Evolutionary conservation across 345 rosid genomes (phyloP), one percentile per base, ranked within the genome.

Genomic region (Erucastrum elatum): DNA sequence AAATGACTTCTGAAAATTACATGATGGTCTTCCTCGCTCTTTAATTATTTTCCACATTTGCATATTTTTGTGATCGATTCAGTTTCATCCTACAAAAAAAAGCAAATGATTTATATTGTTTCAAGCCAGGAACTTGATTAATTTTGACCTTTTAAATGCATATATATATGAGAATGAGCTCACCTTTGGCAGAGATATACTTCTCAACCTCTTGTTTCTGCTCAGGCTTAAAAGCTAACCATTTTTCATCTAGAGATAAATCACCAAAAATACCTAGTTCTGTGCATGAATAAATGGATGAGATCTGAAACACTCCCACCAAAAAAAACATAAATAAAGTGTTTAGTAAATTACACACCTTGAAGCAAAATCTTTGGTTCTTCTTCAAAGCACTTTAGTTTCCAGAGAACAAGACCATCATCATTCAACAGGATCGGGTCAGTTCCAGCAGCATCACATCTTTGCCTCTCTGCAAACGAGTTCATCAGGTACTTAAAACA

Each of bases 391-490:
- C 84, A 78, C 51, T 82, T 88, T 31, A 94, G 58, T 79, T 83
- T 90, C 96, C 98, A 92, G 56, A 92, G 84, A 68, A 79, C 76
- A 61, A 13, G 81, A 17, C 92, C 91, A 34, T 83, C 78, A 13
- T 30, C 76, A 61, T 89, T 90, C 77, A 79, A 12, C 9, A 87
- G 15, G 55, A 90, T 61, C 21, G 90, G 86, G 8, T 86, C 91
- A 0, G 89, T 90, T 85, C 97, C 86, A 77, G 85, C 85, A 56
- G 93, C 96, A 88, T 87, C 93, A 68, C 86, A 83, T 83, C 83
- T 84, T 71, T 70, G 84, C 30, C 41, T 74, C 72, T 72, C 89
- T 90, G 82, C 82, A 64, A 29, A 68, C n/a, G 9, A 6, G 21
- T n/a, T 26, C 60, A 68, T 67, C 34, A 41, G 30, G n/a, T 37